These are phyloP conservation scores for Solanum chmielewskii DNA, from an alignment of 257 asterid species.

Conservation along the genomic window DNA sequence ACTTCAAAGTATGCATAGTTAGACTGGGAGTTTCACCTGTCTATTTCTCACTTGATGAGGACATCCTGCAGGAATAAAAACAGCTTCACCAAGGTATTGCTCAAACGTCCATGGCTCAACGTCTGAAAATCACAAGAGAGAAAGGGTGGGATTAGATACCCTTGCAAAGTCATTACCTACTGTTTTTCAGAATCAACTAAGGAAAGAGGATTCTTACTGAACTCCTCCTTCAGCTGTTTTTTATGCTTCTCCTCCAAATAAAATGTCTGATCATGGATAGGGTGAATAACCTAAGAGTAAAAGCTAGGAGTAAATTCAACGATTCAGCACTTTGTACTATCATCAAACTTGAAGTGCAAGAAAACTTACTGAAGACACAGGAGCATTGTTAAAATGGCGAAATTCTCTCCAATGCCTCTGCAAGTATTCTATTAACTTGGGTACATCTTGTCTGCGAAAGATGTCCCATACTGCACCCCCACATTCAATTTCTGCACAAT, in stretches of 20 bases:
- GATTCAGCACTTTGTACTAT: neutral
- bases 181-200: neutral
- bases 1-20: neutral
- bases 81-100: constrained; percentile 35
- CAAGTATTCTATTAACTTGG: constrained; percentile 30
- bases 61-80: constrained; percentile 36
- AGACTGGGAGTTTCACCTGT: constrained; percentile 15
- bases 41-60: constrained; percentile 41
- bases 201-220: constrained; percentile 9
- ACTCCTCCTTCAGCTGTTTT: constrained; percentile 29
- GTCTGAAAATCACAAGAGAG: constrained; percentile 4
- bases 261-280: constrained; percentile 38
- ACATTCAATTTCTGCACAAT: neutral
- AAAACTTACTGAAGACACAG: constrained; percentile 17
- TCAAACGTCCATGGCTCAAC: constrained; percentile 41
- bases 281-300: constrained; percentile 26
- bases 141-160: neutral
- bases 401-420: constrained; percentile 27
- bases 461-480: constrained; percentile 45
- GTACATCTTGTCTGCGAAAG: constrained; percentile 40
- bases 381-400: constrained; percentile 11
- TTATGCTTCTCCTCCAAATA: constrained; percentile 32
- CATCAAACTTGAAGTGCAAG: neutral
- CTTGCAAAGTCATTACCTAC: neutral
- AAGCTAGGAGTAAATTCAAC: neutral